Conservation (phyloP, 495 filamentous ascomycete species). For the Neurospora discreta region DNA sequence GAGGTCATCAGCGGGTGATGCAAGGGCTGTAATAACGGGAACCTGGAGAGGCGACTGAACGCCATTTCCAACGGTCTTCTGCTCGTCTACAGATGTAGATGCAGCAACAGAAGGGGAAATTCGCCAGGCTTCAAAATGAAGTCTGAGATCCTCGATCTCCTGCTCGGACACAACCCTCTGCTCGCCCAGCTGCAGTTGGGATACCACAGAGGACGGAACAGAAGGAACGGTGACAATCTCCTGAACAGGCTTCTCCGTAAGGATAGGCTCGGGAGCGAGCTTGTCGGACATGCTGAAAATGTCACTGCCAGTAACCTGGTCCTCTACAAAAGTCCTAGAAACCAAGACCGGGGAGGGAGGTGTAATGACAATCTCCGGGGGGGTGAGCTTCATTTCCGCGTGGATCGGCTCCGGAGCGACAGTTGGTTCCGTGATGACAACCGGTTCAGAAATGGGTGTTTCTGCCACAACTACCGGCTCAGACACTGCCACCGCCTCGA, state of each 20-base stretch:
- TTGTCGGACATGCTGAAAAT: not conserved
- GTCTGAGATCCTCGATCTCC: not conserved
- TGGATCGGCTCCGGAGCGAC: not conserved
- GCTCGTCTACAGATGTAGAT: not conserved
- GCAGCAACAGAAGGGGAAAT: not conserved
- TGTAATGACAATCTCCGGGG: not conserved
- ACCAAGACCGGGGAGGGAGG: not conserved
- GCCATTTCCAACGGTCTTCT: not conserved
- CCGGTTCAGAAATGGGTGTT: not conserved
- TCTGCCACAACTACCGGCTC: not conserved
- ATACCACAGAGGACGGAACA: not conserved
- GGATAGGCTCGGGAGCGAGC: not conserved
- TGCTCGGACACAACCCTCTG: not conserved
- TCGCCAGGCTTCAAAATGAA: not conserved
- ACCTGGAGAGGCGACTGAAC: not conserved
- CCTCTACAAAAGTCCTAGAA: not conserved
- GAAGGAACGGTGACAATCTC: not conserved
- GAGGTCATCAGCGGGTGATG: not conserved
- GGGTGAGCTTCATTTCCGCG: not conserved
- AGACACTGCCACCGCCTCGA: not conserved
- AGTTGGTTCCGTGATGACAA: not conserved
- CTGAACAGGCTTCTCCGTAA: not conserved
- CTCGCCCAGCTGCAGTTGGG: not conserved
- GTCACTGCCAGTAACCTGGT: not conserved
- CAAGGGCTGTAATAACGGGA: not conserved